Percentiles rank a stretch among this genome's conserved stretches.
Evolutionary conservation across 2,329 filamentous ascomycete species (phyloP).

Genomic region (Aurifilum marmelostoma): DNA sequence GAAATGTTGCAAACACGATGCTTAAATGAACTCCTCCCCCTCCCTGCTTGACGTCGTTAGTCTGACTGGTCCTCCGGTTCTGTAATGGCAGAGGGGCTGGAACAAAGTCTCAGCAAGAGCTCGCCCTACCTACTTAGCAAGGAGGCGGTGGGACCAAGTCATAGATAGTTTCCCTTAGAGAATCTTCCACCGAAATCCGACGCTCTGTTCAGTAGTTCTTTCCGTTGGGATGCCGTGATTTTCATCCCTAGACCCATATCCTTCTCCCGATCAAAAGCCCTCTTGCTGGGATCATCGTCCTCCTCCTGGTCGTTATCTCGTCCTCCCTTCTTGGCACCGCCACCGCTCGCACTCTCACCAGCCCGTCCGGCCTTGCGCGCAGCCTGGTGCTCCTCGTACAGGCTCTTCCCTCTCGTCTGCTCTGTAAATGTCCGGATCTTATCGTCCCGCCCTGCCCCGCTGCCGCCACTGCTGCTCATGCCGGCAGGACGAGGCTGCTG

Average conservation of each 20-base stretch:
- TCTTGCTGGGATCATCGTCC: constrained; percentile 88
- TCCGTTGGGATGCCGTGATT: constrained; percentile 73
- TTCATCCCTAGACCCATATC: constrained; percentile 81
- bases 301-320: constrained; percentile 51
- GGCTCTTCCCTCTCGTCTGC: constrained; percentile 58
- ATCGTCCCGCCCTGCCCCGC: constrained; percentile 52
- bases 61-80: not conserved
- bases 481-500: constrained; percentile 8
- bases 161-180: constrained; percentile 71
- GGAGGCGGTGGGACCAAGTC: constrained; percentile 20
- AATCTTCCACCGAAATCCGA: constrained; percentile 83
- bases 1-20: constrained; percentile 1
- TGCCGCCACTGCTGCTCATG: constrained; percentile 37
- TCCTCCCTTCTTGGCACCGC: constrained; percentile 41
- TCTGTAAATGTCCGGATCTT: constrained; percentile 58
- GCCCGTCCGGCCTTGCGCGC: constrained; percentile 36
- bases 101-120: not conserved
- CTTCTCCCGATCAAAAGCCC: constrained; percentile 89
- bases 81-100: not conserved
- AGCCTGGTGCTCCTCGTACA: constrained; percentile 62
- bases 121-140: not conserved
- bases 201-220: constrained; percentile 78
- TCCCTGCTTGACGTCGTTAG: not conserved
- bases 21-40: not conserved
- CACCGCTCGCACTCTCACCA: constrained; percentile 21